Evolutionary conservation across 1,284 basidiomycete species (phyloP), one percentile per base, ranked within the genome.

Genomic region (Leccinum angustisporum): DNA sequence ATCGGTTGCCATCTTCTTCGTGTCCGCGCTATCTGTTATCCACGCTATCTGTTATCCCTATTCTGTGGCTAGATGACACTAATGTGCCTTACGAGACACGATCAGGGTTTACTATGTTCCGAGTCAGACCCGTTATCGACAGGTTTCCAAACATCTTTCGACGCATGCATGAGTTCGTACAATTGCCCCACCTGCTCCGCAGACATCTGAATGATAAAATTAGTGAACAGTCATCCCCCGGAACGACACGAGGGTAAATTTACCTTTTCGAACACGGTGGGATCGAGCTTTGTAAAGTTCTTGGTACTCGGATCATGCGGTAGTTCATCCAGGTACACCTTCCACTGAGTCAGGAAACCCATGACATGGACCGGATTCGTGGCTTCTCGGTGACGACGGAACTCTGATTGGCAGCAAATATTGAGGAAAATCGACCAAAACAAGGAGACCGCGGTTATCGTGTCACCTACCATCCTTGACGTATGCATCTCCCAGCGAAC

Each of bases 311-410:
- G 72, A 34, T 79, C 80, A 50, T 67, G 66, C 14, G 87, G 83
- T 18, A 95, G 72, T 66, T 86, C 78, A 69, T 96, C 92, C 59
- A 97, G 81, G 74, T 97, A 98, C 62, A 85, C 72, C 75, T 96
- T 97, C 95, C 95, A 97, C 70, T 97, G 92, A 4, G 89, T 90
- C 16, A 97, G 80, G 72, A 98, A 98, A 2, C 93, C 94, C 72
- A 97, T 95, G 65, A 97, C 86, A 74, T 97, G 87, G 5, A 90
- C 81, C 2, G 94, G 92, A 76, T 97, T 97, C 36, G 88, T 88
- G 11, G 88, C 85, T n/a, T 83, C 78, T 66, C 79, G 84, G 65
- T 96, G 95, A 56, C 89, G 80, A 21, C 90, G 86, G 74, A 97
- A 97, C 75, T 98, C 95, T 92, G 18, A 18, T 18, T 56, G 8